A percentile compares a stretch with the other conserved stretches of the same genome.
Evolutionary conservation across 768 basidiomycete genomes (phyloP).

Genomic region (Solioccasus polychromus): DNA sequence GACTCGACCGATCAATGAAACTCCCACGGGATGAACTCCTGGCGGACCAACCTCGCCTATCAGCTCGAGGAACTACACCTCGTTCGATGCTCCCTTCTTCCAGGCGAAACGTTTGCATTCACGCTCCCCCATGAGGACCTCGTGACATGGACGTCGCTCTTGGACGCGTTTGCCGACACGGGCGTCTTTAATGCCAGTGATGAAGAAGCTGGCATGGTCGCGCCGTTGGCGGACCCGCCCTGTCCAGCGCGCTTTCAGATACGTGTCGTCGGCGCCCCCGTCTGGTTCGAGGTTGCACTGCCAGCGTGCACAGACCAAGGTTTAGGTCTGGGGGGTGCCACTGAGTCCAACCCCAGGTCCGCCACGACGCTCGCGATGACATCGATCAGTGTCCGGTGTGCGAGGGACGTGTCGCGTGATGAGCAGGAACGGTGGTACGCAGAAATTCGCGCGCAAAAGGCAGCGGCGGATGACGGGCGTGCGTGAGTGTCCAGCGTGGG

Average conservation of each 20-base stretch:
- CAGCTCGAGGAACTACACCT: conserved; percentile 56
- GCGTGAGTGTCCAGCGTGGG: conserved; percentile 15
- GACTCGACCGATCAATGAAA: too few species aligned
- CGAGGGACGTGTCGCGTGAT: conserved; percentile 45
- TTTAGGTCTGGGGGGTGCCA: too few species aligned
- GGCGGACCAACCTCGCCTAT: conserved; percentile 5
- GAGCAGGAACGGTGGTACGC: conserved; percentile 51
- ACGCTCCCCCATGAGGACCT: conserved; percentile 34
- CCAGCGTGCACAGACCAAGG: conserved; percentile 5
- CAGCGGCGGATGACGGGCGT: conserved; percentile 34
- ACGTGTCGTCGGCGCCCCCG: conserved; percentile 22
- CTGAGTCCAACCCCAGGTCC: conserved; percentile 9
- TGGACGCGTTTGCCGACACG: conserved; percentile 12
- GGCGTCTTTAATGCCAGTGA: not conserved
- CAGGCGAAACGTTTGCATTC: conserved; percentile 52
- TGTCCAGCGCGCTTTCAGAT: conserved; percentile 37
- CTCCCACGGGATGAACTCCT: too few species aligned
- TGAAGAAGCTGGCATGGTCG: not conserved
- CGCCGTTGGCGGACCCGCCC: conserved; percentile 1
- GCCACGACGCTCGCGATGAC: not conserved
- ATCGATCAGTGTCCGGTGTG: conserved; percentile 38
- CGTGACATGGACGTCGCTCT: conserved; percentile 28
- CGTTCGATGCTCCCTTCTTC: conserved; percentile 60
- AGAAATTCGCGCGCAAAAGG: conserved; percentile 36
- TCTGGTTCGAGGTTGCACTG: conserved; percentile 39